Conservation (phyloP, 1,284 basidiomycete species). For the Melampsora americana region DNA sequence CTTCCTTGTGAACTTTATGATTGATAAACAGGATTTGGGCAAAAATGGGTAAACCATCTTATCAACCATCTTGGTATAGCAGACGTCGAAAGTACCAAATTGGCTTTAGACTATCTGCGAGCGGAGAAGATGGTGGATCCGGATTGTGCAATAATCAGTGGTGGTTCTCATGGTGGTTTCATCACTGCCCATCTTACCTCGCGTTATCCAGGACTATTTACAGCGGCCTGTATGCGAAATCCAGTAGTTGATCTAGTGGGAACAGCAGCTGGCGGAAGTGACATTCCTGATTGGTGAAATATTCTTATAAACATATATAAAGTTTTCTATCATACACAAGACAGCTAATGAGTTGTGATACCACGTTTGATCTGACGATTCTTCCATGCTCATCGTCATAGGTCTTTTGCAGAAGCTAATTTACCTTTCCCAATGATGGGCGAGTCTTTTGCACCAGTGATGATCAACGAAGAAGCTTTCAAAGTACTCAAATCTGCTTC, state of each 20-base stretch:
- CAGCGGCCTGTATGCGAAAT: conserved; percentile 65
- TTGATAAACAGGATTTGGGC: conserved; percentile 55
- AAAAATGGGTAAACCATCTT: conserved; percentile 57
- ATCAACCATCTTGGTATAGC: conserved; percentile 64
- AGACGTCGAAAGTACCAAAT: conserved; percentile 67
- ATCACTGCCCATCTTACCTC: conserved; percentile 65
- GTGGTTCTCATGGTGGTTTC: conserved; percentile 73
- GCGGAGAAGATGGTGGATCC: conserved; percentile 57
- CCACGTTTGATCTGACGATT: neutral
- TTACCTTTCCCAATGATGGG: conserved; percentile 54
- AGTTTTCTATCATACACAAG: neutral
- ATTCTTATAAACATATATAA: neutral
- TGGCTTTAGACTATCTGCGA: conserved; percentile 61
- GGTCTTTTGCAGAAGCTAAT: conserved; percentile 62
- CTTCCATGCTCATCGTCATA: conserved; percentile 5
- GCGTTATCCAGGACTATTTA: conserved; percentile 63
- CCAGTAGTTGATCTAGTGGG: conserved; percentile 65
- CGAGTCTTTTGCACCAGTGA: conserved; percentile 48
- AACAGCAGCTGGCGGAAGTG: conserved; percentile 60
- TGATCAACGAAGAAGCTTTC: conserved; percentile 59
- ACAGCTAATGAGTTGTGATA: neutral
- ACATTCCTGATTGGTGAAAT: conserved; percentile 68
- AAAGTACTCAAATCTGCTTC: conserved; percentile 59
- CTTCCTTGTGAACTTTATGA: neutral
- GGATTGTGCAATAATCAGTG: conserved; percentile 62